Base-by-base conservation (phyloP, 495 filamentous ascomycete species). In the Xylaria venustula region DNA sequence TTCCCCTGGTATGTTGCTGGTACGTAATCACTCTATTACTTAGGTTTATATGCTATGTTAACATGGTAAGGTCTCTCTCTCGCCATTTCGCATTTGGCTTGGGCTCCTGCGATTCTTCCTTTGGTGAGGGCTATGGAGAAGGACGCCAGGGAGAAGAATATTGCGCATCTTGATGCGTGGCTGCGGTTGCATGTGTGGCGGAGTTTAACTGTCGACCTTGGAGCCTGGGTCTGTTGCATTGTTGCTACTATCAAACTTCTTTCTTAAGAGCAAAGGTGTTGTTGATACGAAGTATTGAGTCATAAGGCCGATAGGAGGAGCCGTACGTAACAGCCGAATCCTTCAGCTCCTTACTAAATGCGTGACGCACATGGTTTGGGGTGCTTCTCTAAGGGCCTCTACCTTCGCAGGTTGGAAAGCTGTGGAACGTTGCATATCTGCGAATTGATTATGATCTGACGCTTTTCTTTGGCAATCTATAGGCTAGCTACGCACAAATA, bases 181-280 rank as follows among this genome's bases (percentile, higher is more conserved):
- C 50, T 61, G 12, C n/a, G 28, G 2, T 5, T 61, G 32, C 58
- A 61, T 40, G 41, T 42, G 26, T 61, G 58, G 58, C 58, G 58
- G 30, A 61, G 25, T 12, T 22, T 61, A 12, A 61, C 58, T 5
- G 58, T 61, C 4, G 58, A 61, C 41, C 3, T 61, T 2, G 49
- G 46, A 25, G 58, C 37, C 32, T 61, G 58, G 58, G 12, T 54
- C 2, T 61, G 58, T 25, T 54, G 49, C 28, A 26, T 61, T 17
- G 42, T 54, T 1, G 58, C 49, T 40, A 54, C 58, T 37, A 41
- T 54, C n/a, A 22, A 20, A 30, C 22, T n/a, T 0, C 32, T 52
- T 14, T 36, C 49, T 2, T 52, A 19, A 52, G n/a, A n/a, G n/a
- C n/a, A n/a, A n/a, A n/a, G n/a, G n/a, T n/a, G n/a, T n/a, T n/a